Base-by-base conservation (phyloP, 768 basidiomycete genomes). In the Trametes cubensis region DNA sequence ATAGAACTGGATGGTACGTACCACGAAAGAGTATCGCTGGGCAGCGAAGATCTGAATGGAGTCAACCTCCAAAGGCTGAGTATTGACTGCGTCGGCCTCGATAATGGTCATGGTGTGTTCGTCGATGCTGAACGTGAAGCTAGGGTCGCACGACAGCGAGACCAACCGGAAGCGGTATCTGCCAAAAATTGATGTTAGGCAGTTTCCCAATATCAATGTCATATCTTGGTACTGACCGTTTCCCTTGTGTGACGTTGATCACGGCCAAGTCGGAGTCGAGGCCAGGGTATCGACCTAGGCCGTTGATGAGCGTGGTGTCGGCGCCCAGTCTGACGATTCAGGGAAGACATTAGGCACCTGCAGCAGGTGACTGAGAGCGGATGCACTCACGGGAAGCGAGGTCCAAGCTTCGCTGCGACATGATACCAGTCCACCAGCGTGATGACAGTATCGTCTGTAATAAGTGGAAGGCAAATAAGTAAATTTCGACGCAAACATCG, bases 1-100 rank as follows among this genome's bases (percentile, higher is more conserved):
- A 30, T 13, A 4, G 6, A 38, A 45, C 8, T 8, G 17, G 8
- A 40, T 5, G 4, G 15, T 1, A 65, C 64, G 14, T 62, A 70
- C 70, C 7, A 83, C 69, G 60, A 83, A 72, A 0, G 83, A 81
- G 67, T 85, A 85, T 17, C 84, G 78, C 68, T 85, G 84, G 2
- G 77, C 84, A 13, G 74, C 72, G 55, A 77, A 82, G 40, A 86
- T 80, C 7, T 76, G 68, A 50, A 83, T 76, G 13, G 71, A 66
- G 54, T 82, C 78, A 4, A 80, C 77, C 1, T 53, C 58, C 13
- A 80, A 69, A 0, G 84, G 81, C 20, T 69, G 49, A 0, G 77
- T 78, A 63, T 79, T 78, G 46, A 70, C 70, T 1, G 80, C 77
- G 48, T 86, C 85, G 2, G 72, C 80, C 63, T 86, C 84, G 38